These are phyloP conservation scores for Adiantum capillusveneris DNA, from an alignment of 75 land plant species.

Conservation along the genomic window DNA sequence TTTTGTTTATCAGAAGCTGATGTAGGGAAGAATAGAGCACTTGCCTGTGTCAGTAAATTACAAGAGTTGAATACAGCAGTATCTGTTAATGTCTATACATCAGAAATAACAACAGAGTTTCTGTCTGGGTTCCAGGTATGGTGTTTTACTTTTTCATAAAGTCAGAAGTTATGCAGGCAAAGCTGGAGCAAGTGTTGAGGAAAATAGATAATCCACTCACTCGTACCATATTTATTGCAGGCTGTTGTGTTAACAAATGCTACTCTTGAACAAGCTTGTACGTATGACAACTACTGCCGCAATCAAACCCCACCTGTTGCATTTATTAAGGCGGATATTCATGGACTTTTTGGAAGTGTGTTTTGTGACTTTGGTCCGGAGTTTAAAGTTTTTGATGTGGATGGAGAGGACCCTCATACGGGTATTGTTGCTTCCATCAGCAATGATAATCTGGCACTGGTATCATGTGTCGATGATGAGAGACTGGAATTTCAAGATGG, in stretches of 20 bases:
- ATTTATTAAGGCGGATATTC: slow-evolving; percentile 75
- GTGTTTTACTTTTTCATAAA: slow-evolving; percentile 19
- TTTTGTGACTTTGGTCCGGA: slow-evolving; percentile 96
- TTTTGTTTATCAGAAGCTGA: slow-evolving; percentile 64
- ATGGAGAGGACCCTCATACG: slow-evolving; percentile 95
- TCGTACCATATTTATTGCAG: slow-evolving; percentile 8
- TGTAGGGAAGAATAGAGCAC: slow-evolving; percentile 63
- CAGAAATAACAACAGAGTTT: slow-evolving; percentile 34
- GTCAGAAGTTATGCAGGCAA: no score
- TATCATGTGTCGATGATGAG: slow-evolving; percentile 92
- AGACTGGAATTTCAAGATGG: slow-evolving; percentile 94
- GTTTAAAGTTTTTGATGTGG: slow-evolving; percentile 81
- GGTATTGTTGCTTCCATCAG: slow-evolving; percentile 88
- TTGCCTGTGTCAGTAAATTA: slow-evolving; percentile 56
- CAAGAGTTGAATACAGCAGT: slow-evolving; percentile 66
- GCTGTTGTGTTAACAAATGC: slow-evolving; percentile 73
- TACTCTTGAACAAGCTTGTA: slow-evolving; percentile 48
- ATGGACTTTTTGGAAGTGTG: slow-evolving; percentile 84
- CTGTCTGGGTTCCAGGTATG: slow-evolving; percentile 55
- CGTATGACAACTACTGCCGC: slow-evolving; percentile 69
- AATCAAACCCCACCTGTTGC: slow-evolving; percentile 72
- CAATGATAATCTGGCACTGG: slow-evolving; percentile 77
- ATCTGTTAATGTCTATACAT: slow-evolving; percentile 31
- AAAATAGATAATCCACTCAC: neutral
- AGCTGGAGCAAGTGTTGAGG: neutral